A percentile compares a stretch with the other conserved stretches of the same genome.
Conservation (phyloP, 2,329 filamentous ascomycete species). For the Colletotrichum magnum region DNA sequence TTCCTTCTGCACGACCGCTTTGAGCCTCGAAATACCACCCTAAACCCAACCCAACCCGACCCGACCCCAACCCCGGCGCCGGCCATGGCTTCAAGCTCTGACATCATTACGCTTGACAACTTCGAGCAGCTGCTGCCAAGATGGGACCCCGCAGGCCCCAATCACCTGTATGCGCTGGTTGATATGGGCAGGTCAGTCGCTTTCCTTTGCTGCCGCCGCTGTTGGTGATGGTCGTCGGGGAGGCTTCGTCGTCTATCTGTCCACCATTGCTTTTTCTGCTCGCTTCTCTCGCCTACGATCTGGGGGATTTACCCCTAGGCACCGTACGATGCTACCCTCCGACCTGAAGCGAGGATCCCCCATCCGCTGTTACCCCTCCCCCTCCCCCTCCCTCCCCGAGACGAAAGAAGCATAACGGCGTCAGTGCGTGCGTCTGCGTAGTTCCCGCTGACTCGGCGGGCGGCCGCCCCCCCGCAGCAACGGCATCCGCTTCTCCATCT, state of each 20-base stretch:
- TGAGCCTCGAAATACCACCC: slow-evolving; percentile 35
- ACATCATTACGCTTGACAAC: slow-evolving; percentile 67
- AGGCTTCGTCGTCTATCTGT: neutral
- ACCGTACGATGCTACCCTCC: slow-evolving; percentile 22
- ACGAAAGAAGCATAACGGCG: neutral
- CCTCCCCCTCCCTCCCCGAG: slow-evolving; percentile 15
- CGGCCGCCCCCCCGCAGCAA: slow-evolving; percentile 70
- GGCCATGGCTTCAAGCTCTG: slow-evolving; percentile 46
- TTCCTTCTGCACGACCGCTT: slow-evolving; percentile 30
- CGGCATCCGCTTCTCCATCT: slow-evolving; percentile 93
- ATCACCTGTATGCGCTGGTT: slow-evolving; percentile 69
- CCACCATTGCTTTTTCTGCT: neutral
- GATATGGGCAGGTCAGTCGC: slow-evolving; percentile 70
- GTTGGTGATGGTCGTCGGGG: neutral
- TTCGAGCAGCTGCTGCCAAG: slow-evolving; percentile 61
- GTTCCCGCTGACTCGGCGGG: slow-evolving; percentile 25
- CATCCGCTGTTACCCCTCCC: too few species aligned
- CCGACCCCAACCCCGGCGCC: slow-evolving; percentile 8
- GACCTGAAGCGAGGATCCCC: slow-evolving; percentile 22
- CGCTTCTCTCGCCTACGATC: slow-evolving; percentile 1
- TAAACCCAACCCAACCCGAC: neutral
- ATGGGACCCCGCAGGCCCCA: slow-evolving; percentile 63
- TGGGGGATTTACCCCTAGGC: neutral
- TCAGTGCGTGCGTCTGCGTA: neutral
- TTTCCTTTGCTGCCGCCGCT: slow-evolving; percentile 24